Percentiles rank a stretch among this genome's conserved stretches.
phyloP scores from a whole-genome alignment of 1,284 basidiomycete genomes.

The Neolentinus lepideus region DNA sequence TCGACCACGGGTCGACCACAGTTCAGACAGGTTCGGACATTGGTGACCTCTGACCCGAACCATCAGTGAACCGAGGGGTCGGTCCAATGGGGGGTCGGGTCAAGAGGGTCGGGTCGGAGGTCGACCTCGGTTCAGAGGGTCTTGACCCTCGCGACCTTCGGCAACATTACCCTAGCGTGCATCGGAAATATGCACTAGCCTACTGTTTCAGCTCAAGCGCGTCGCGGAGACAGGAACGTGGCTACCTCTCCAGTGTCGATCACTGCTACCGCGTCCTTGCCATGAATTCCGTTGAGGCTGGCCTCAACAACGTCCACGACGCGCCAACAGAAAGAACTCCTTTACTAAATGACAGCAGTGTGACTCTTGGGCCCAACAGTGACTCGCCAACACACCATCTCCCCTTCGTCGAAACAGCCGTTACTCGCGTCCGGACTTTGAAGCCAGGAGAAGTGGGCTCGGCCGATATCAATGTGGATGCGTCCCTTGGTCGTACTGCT shows the following conservation, averaged over 20 bases:
- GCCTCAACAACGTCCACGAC: slow-evolving; percentile 6
- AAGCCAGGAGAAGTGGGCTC: slow-evolving; percentile 7
- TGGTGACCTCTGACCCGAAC: too few relatives aligned
- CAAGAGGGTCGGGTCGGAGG: too few relatives aligned
- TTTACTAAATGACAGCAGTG: slow-evolving; percentile 6
- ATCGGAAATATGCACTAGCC: slow-evolving; percentile 4
- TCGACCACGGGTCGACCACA: too few relatives aligned
- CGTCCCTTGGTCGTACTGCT: slow-evolving; percentile 2
- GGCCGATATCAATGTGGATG: slow-evolving; percentile 2
- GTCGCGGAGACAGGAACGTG: not conserved
- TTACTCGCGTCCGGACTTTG: slow-evolving; percentile 13
- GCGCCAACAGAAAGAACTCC: slow-evolving; percentile 17
- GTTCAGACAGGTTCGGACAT: too few relatives aligned
- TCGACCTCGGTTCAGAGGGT: too few relatives aligned
- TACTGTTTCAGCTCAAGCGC: slow-evolving; percentile 1
- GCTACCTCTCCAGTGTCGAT: not conserved
- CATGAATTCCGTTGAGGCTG: slow-evolving; percentile 2
- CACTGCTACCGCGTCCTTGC: not conserved
- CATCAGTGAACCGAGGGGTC: too few relatives aligned
- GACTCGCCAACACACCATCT: slow-evolving; percentile 5
- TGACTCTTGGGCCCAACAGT: not conserved
- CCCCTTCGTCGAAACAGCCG: slow-evolving; percentile 14
- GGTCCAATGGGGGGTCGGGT: too few relatives aligned
- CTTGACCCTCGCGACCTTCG: too few relatives aligned
- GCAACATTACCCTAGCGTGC: too few relatives aligned